phyloP scores from a whole-genome alignment of 129 eudicot genomes.

The Dittrichia graveolens region DNA sequence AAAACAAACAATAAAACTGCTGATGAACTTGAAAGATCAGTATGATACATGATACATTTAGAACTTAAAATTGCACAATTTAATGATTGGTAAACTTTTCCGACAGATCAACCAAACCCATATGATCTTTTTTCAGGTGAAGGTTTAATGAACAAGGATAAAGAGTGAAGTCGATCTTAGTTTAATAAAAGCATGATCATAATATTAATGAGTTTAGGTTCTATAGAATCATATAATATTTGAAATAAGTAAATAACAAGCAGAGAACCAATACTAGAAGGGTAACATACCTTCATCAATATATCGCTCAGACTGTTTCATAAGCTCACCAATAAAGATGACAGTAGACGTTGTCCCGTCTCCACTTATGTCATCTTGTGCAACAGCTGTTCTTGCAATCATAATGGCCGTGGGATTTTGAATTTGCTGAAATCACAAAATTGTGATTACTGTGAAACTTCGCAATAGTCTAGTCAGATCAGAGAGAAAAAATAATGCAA shows the following conservation, averaged over 20 bases:
- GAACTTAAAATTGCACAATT: neutral
- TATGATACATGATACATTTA: neutral
- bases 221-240: neutral
- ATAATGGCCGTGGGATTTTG: conserved; percentile 97
- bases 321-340: conserved; percentile 93
- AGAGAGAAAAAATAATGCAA: neutral
- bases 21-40: neutral
- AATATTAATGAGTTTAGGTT: neutral
- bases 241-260: conserved; percentile 9
- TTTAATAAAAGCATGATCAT: conserved; percentile 3
- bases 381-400: conserved; percentile 99
- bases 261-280: neutral
- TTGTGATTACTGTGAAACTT: neutral
- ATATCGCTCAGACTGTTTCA: conserved; percentile 94
- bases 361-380: conserved; percentile 97
- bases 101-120: neutral
- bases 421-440: conserved; percentile 64
- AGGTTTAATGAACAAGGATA: neutral
- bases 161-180: neutral
- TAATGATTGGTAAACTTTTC: neutral
- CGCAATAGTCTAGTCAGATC: conserved; percentile 7
- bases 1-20: neutral
- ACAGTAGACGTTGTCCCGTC: conserved; percentile 98
- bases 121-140: neutral
- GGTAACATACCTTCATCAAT: conserved; percentile 78